Base-by-base conservation (phyloP, 208 protist species). In the Phytomonas sp. region DNA sequence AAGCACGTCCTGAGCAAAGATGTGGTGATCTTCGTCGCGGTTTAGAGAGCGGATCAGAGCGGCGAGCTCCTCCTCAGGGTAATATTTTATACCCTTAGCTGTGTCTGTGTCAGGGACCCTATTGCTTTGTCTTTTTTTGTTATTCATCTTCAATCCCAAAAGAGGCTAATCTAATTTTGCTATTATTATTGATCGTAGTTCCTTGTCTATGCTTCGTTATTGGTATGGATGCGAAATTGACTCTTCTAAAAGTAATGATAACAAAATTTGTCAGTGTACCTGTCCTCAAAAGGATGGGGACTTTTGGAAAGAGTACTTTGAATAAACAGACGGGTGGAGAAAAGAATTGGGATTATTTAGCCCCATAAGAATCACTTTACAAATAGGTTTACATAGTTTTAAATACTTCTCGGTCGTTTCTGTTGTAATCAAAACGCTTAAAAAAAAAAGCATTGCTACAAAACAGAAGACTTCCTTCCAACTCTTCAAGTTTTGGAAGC, bases 1-100 rank as follows among this genome's bases (percentile, higher is more conserved):
- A 4, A 91, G 62, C 7, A 96, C 91, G 60, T 94, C 88, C 34
- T 83, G 72, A 29, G 88, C 80, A 59, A 96, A 96, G 36, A 94
- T 70, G 59, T 87, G 82, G 43, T 88, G 46, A 72, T 96, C 91
- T 65, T 87, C 76, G 26, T 75, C 71, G 26, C 91, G 79, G 67
- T 96, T 82, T 0, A 96, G 73, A 0, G 79, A 87, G 36, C 79
- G 83, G 17, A 96, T 76, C 15, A 96, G 75, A 0, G 77, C 74
- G 3, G 82, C 88, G 0, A 93, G n/a, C 30, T 93, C 85, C 30
- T 79, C 84, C 31, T 82, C 76, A 4, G 76, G 70, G 77, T 92
- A 93, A 31, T 66, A 81, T 72, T 77, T 74, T 60, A 74, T 62
- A 4, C 62, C 2, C 17, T 26, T 37, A 64, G 11, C 60, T 37